A percentile compares a stretch with the other conserved stretches of the same genome.
Evolutionary conservation across 2,329 filamentous ascomycete species (phyloP).

Genomic region (Aspergillus jensenii): DNA sequence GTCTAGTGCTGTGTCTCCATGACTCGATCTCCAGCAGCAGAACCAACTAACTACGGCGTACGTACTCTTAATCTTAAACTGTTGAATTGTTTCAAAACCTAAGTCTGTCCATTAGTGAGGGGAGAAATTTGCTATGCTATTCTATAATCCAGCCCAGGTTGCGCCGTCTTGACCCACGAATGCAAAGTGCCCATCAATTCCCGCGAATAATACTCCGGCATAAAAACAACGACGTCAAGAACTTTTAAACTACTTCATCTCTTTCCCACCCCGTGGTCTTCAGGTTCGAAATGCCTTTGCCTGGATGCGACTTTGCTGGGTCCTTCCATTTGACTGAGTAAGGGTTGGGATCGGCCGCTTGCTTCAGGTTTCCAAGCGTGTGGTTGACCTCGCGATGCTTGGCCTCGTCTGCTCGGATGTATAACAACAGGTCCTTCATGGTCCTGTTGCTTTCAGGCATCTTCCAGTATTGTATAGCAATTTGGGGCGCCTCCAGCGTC

Average conservation of each 20-base stretch:
- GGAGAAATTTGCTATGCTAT: constrained; percentile 2
- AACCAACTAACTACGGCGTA: neutral
- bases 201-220: neutral
- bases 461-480: constrained; percentile 88
- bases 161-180: neutral
- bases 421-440: constrained; percentile 84
- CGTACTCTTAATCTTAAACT: neutral
- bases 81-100: neutral
- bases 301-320: constrained; percentile 63
- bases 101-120: constrained; percentile 3
- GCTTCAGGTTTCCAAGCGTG: constrained; percentile 83
- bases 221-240: neutral
- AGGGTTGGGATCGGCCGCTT: constrained; percentile 85
- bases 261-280: constrained; percentile 79
- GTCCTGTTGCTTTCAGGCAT: constrained; percentile 81
- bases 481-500: constrained; percentile 76
- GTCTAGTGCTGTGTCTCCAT: neutral
- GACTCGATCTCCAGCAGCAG: neutral
- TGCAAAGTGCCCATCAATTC: neutral
- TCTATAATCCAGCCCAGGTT: neutral
- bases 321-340: constrained; percentile 83
- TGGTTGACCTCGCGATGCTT: constrained; percentile 95
- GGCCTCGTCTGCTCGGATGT: constrained; percentile 86
- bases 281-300: constrained; percentile 64
- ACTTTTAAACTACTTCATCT: constrained; percentile 67